phyloP scores from a whole-genome alignment of 176 grass and related monocot genomes.

The Oryza brachyantha region DNA sequence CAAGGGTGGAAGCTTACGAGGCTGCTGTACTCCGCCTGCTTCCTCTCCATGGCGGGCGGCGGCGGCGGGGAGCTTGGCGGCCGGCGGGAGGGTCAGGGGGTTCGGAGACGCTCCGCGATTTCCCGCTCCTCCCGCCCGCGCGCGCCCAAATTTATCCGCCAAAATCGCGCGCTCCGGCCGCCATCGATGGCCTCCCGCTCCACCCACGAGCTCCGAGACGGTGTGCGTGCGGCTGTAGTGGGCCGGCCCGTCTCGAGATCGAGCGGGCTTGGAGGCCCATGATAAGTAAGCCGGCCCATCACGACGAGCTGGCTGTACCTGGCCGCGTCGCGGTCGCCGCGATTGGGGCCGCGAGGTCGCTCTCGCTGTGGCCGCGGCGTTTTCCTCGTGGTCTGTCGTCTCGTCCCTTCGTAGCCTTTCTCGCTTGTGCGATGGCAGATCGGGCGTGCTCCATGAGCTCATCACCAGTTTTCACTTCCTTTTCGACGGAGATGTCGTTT shows the following conservation, averaged over 20 bases:
- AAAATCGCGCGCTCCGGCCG: background rate
- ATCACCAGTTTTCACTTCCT: background rate
- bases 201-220: no score
- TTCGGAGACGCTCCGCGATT: background rate
- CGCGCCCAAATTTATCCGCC: slow-evolving; percentile 28
- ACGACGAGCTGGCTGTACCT: background rate
- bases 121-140: slow-evolving; percentile 24
- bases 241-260: no score
- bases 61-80: slow-evolving; percentile 26
- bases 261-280: background rate
- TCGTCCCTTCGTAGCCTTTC: no score
- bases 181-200: no score
- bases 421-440: no score
- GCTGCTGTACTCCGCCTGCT: slow-evolving; percentile 69
- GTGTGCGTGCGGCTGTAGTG: background rate
- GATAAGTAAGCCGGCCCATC: background rate
- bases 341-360: background rate
- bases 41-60: slow-evolving; percentile 64
- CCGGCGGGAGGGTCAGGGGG: slow-evolving; percentile 29
- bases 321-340: background rate
- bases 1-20: slow-evolving; percentile 32
- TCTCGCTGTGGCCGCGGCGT: background rate
- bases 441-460: background rate
- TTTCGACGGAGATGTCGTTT: background rate
- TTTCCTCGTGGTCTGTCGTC: background rate